phyloP scores from a whole-genome alignment of 192 early-diverging fungal species.

The Helicostylum pulchrum region DNA sequence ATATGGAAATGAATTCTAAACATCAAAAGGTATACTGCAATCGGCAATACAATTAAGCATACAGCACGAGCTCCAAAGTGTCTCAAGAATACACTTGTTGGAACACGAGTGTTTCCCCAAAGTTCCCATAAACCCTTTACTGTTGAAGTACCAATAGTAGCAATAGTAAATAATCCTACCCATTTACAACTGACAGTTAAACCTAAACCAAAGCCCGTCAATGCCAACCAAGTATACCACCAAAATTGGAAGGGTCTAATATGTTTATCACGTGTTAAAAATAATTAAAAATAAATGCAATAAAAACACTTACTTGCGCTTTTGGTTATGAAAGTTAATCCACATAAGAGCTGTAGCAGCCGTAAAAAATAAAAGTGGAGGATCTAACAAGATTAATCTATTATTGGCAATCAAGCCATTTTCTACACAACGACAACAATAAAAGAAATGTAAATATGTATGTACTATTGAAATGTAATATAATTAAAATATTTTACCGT shows the following conservation, averaged over 20 bases:
- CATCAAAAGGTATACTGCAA: conserved; percentile 79
- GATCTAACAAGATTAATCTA: conserved; percentile 87
- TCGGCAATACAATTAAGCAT: conserved; percentile 84
- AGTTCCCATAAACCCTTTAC: conserved; percentile 85
- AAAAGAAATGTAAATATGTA: not conserved
- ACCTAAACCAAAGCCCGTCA: conserved; percentile 83
- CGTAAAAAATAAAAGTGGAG: conserved; percentile 87
- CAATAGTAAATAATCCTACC: conserved; percentile 93
- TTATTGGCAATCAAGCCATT: conserved; percentile 88
- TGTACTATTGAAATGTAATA: not conserved
- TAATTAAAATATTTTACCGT: conserved; percentile 37
- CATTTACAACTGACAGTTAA: conserved; percentile 82
- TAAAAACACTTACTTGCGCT: conserved; percentile 13
- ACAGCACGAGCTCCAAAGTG: conserved; percentile 87
- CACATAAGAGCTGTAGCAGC: conserved; percentile 77
- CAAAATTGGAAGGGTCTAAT: conserved; percentile 63
- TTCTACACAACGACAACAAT: conserved; percentile 44
- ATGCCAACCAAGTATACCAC: conserved; percentile 87
- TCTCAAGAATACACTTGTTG: conserved; percentile 26
- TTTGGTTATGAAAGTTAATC: conserved; percentile 80
- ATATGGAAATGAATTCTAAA: conserved; percentile 91
- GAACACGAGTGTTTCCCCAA: conserved; percentile 68
- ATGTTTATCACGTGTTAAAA: not conserved
- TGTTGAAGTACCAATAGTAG: conserved; percentile 82
- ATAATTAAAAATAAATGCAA: no score